Conservation (phyloP, 768 basidiomycete genomes). For the Tulasnella sp. region DNA sequence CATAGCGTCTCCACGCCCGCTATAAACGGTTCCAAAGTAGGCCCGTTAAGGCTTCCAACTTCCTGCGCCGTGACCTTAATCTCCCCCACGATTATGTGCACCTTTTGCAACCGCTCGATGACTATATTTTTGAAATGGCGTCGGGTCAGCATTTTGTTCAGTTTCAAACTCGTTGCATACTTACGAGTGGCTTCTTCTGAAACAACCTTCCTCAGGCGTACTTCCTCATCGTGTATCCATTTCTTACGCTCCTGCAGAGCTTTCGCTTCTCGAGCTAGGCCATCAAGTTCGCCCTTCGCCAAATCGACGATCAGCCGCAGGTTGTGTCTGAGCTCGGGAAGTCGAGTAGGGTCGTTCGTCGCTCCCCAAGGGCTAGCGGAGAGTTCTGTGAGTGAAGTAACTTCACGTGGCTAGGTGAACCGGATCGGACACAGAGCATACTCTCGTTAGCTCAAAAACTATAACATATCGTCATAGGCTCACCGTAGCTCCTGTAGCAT, state of each 20-base stretch:
- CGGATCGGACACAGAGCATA: too few species aligned
- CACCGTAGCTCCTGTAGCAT: conserved; percentile 88
- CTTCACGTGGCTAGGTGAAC: conserved; percentile 62
- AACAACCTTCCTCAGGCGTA: conserved; percentile 55
- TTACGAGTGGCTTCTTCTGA: conserved; percentile 67
- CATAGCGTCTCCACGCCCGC: conserved; percentile 64
- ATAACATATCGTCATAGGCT: conserved; percentile 29
- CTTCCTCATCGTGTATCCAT: conserved; percentile 60
- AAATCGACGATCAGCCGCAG: conserved; percentile 74
- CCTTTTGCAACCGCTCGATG: conserved; percentile 63
- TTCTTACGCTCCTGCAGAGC: conserved; percentile 69
- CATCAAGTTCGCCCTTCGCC: conserved; percentile 75
- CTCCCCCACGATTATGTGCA: conserved; percentile 64
- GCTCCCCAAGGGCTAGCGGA: conserved; percentile 75
- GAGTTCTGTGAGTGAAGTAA: conserved; percentile 72
- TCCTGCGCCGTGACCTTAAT: conserved; percentile 58
- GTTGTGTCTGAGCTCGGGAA: conserved; percentile 97
- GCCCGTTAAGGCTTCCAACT: conserved; percentile 50
- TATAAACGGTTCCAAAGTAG: conserved; percentile 62
- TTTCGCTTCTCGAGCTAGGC: conserved; percentile 83
- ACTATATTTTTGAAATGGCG: conserved; percentile 38
- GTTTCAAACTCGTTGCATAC: conserved; percentile 24
- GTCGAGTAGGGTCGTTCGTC: conserved; percentile 72
- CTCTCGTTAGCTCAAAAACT: too few species aligned
- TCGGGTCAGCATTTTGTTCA: neutral